Percentiles rank a stretch among this genome's conserved stretches.
Conservation (phyloP, 1,284 basidiomycete genomes). For the Gomphus sp. region DNA sequence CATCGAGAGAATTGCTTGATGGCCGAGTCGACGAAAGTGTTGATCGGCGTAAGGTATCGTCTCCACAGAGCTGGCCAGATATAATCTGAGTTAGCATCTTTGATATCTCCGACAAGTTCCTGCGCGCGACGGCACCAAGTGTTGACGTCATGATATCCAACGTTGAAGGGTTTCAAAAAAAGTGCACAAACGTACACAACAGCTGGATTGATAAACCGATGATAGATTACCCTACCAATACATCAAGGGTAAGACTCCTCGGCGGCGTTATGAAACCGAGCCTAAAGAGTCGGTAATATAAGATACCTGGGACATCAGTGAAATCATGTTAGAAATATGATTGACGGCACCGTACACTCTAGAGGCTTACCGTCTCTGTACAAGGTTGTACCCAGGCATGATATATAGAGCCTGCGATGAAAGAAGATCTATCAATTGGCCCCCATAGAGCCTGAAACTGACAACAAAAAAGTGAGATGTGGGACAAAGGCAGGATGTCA, state of each 20-base stretch:
- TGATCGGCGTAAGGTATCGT: slow-evolving; percentile 82
- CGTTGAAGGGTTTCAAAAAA: neutral
- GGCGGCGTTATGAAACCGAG: slow-evolving; percentile 67
- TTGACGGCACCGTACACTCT: no score
- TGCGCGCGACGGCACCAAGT: slow-evolving; percentile 68
- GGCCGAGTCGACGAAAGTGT: slow-evolving; percentile 76
- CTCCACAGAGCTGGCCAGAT: slow-evolving; percentile 70
- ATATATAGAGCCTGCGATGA: no score
- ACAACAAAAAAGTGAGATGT: no score
- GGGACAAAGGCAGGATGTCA: no score
- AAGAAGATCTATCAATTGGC: no score
- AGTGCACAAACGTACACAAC: slow-evolving; percentile 59
- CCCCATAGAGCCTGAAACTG: no score
- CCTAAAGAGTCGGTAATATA: slow-evolving; percentile 28
- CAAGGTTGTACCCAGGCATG: no score
- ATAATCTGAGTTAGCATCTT: slow-evolving; percentile 83
- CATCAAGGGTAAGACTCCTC: slow-evolving; percentile 71
- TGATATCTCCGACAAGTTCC: slow-evolving; percentile 88
- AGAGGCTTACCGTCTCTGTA: no score
- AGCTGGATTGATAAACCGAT: slow-evolving; percentile 91
- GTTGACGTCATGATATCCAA: slow-evolving; percentile 73
- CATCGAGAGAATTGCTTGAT: slow-evolving; percentile 63
- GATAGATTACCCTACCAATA: slow-evolving; percentile 82
- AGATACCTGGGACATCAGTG: no score
- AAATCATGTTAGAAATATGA: no score